Base-by-base conservation (phyloP, 2,329 filamentous ascomycete species). In the Colletotrichum sp. region DNA sequence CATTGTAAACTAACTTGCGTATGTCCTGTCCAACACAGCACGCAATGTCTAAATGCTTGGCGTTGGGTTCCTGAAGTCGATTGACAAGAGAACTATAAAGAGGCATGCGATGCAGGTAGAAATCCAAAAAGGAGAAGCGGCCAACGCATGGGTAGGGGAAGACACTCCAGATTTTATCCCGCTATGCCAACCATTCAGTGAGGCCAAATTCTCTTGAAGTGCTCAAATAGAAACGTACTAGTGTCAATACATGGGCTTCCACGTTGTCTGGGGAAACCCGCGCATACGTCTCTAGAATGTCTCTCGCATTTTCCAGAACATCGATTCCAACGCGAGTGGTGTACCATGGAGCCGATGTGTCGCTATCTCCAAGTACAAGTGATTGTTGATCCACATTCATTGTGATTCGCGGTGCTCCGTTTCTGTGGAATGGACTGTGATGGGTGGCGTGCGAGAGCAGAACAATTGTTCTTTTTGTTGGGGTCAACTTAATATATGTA, bases 401-500 rank as follows among this genome's bases (percentile, higher is more conserved):
- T 6, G 44, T 49, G 18, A 49, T 21, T 49, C 18, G 44, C 44
- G 3, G 18, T 4, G n/a, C 10, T 49, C n/a, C 10, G 44, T 49
- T 21, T 21, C 18, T 8, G 18, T 21, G n/a, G 44, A 49, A 49
- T 12, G 3, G 8, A n/a, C 1, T n/a, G 39, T 44, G 0, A 18
- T n/a, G 39, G 3, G 3, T 44, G 3, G 6, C 9, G 39, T 44
- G 39, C 39, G 39, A 3, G 39, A 5, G 3, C 15, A 2, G 36
- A 0, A 1, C 3, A 1, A 1, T 9, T 18, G 36, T 39, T 0
- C 5, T 18, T 39, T 4, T 39, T 1, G 36, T 39, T 39, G 39
- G 39, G 39, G 39, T 44, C 18, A 44, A 44, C 39, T 39, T 39
- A 39, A 39, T 39, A 39, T 39, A 39, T 36, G 16, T 36, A 16